Base-by-base conservation (phyloP, 2,329 filamentous ascomycete species). In the Calonectria pseudoturangicola region DNA sequence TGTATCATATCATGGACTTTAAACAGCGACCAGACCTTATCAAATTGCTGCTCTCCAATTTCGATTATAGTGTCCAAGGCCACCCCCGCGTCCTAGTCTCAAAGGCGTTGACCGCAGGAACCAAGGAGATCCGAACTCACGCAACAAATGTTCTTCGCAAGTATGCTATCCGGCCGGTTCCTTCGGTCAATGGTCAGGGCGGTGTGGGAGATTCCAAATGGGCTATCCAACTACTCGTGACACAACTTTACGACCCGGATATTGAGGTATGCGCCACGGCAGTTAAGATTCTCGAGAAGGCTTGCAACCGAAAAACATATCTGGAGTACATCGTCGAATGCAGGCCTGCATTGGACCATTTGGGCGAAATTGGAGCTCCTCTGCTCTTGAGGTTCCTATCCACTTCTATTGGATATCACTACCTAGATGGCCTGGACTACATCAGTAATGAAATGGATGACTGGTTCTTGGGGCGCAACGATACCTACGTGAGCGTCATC, bases 371-470 rank as follows among this genome's bases (percentile, higher is more conserved):
- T 75, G 97, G 97, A 2, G 97, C 97, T 18, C 97, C 97, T 1
- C 87, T 99, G 27, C 89, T 99, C 5, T 87, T 99, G 65, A 93
- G 97, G 48, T 99, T 99, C 84, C 84, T 99, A 67, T 98, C 96
- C 0, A 98, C 96, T 0, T 98, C 96, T 2, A 96, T 98, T 70
- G 97, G 97, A 63, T 99, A 99, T 81, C 96, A 98, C 83, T 99
- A 99, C 83, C 89, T 99, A 7, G 95, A 98, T 81, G 97, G 96
- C 0, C 88, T 99, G 51, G 97, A 99, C 85, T 99, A 99, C 82
- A 99, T 99, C 83, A 98, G 96, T 74, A 97, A 98, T 82, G 97
- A 99, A 83, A 99, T 99, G 97, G 97, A 99, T 78, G 97, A 99
- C 85, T 99, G 97, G 97, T 99, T 98, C 81, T 88, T 99, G 36